phyloP scores from a whole-genome alignment of 768 basidiomycete species.

The Postia placenta region DNA sequence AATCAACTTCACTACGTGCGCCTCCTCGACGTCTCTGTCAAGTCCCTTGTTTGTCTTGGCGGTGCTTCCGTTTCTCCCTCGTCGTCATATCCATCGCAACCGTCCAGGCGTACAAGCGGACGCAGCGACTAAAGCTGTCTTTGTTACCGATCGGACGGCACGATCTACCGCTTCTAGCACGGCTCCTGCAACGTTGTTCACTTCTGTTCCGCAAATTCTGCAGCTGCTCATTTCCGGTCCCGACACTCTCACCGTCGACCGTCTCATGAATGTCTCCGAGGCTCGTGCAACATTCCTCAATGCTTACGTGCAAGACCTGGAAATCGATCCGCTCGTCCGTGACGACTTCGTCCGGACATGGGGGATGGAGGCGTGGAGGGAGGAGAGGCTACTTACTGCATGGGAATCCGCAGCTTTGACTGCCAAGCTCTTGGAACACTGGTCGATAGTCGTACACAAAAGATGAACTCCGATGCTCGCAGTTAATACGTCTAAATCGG shows the following conservation, averaged over 20 bases:
- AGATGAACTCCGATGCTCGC: too few relatives aligned
- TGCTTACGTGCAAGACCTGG: conserved; percentile 13
- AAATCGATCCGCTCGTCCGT: conserved; percentile 9
- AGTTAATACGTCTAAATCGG: too few relatives aligned
- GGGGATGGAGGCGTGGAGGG: conserved; percentile 18
- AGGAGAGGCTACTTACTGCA: conserved; percentile 16
- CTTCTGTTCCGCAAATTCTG: conserved; percentile 12
- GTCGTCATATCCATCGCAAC: conserved; percentile 7
- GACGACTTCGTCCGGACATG: conserved; percentile 11
- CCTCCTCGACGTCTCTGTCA: conserved; percentile 4
- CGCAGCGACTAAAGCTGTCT: too few relatives aligned
- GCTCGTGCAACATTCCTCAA: conserved; percentile 15
- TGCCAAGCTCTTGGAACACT: conserved; percentile 15
- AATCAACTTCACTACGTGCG: conserved; percentile 16
- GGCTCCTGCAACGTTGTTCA: conserved; percentile 14
- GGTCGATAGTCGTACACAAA: conserved; percentile 17
- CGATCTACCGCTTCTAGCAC: not conserved
- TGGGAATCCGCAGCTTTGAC: conserved; percentile 21
- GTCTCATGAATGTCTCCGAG: conserved; percentile 19
- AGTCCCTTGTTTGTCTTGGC: conserved; percentile 10
- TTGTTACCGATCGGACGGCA: too few relatives aligned
- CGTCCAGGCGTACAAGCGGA: too few relatives aligned
- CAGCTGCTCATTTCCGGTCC: conserved; percentile 16
- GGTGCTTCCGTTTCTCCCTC: conserved; percentile 18
- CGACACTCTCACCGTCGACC: conserved; percentile 12